phyloP scores from a whole-genome alignment of 106 monocot genomes.

The Hemerocallis citrina region DNA sequence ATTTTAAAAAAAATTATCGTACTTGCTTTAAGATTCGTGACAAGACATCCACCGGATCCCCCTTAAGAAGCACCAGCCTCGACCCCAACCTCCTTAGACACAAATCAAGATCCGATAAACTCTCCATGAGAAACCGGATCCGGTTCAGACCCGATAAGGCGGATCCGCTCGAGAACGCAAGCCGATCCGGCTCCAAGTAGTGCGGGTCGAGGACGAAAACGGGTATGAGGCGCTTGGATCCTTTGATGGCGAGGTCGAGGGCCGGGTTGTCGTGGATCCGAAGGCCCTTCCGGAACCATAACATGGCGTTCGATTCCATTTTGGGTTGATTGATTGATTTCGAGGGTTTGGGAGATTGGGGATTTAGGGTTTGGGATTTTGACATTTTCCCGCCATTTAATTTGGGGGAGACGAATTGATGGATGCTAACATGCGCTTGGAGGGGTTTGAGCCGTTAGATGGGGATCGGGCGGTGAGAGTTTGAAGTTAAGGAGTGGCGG shows the following conservation, averaged over 20 bases:
- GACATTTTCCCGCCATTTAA: too few relatives aligned
- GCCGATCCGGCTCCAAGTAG: constrained; percentile 61
- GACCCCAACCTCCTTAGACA: constrained; percentile 62
- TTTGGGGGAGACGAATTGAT: too few relatives aligned
- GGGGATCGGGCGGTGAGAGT: too few relatives aligned
- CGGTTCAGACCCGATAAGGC: constrained; percentile 53
- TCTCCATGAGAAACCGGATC: constrained; percentile 77
- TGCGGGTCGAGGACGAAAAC: constrained; percentile 87
- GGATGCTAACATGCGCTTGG: too few relatives aligned
- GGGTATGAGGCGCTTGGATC: constrained; percentile 45
- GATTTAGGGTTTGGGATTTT: too few relatives aligned
- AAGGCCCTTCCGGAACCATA: constrained; percentile 92
- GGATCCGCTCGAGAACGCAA: constrained; percentile 65
- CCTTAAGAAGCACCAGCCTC: constrained; percentile 59
- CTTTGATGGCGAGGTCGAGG: constrained; percentile 39
- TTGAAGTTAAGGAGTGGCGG: too few relatives aligned
- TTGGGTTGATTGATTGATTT: too few relatives aligned
- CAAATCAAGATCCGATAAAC: constrained; percentile 64
- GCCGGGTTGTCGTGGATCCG: constrained; percentile 95
- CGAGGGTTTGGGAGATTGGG: too few relatives aligned
- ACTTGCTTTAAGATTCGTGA: constrained; percentile 47
- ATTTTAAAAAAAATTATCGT: constrained; percentile 1
- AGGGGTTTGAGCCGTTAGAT: too few relatives aligned
- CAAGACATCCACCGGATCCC: constrained; percentile 44
- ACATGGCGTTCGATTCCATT: constrained; percentile 48